Evolutionary conservation across 495 filamentous ascomycete species (phyloP).

Genomic region (Cercophora sp.): DNA sequence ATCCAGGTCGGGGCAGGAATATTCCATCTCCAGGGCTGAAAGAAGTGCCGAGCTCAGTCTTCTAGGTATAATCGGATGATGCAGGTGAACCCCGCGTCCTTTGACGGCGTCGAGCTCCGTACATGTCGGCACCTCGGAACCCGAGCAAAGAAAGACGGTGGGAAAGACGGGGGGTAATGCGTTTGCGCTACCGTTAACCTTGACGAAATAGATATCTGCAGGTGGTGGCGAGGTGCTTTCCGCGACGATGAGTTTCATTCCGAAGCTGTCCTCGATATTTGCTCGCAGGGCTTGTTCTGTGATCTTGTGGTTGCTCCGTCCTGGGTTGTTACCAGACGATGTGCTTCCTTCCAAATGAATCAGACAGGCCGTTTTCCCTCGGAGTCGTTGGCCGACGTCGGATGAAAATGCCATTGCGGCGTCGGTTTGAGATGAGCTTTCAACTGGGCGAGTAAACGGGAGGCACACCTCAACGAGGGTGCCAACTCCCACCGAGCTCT

Average conservation of each 20-base stretch:
- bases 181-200: neutral
- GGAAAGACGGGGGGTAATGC: conserved; percentile 6
- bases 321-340: neutral
- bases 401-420: neutral
- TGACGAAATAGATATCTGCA: conserved; percentile 22
- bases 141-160: conserved; percentile 19
- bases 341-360: conserved; percentile 27
- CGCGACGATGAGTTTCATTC: conserved; percentile 14
- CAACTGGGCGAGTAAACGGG: conserved; percentile 36
- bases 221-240: conserved; percentile 8
- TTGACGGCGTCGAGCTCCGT: neutral
- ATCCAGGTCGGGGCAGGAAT: neutral
- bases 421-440: neutral
- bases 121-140: conserved; percentile 10
- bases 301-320: neutral
- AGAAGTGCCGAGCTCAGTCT: conserved; percentile 15
- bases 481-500: conserved; percentile 21
- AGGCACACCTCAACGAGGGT: conserved; percentile 45
- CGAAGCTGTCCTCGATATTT: conserved; percentile 15
- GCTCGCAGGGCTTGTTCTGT: too few relatives aligned
- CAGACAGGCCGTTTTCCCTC: conserved; percentile 20
- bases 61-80: conserved; percentile 22
- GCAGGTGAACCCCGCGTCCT: conserved; percentile 16
- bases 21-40: conserved; percentile 5
- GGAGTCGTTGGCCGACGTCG: conserved; percentile 33